Percentiles rank a stretch among this genome's conserved stretches.
Evolutionary conservation across 2,329 filamentous ascomycete genomes (phyloP).

Genomic region (Stagonosporopsis vannaccii): DNA sequence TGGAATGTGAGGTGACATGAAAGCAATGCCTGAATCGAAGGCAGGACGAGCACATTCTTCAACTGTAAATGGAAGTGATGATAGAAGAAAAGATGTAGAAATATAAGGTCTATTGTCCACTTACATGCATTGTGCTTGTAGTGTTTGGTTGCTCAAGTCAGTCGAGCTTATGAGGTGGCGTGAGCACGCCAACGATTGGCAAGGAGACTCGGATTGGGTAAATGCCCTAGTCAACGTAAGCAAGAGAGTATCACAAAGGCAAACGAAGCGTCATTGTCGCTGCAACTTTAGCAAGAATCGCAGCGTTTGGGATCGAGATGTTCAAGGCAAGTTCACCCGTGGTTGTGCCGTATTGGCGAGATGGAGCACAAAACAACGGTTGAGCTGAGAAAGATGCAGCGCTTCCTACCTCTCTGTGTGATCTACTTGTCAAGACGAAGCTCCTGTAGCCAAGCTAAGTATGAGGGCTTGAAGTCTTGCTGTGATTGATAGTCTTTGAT

Average conservation of each 20-base stretch:
- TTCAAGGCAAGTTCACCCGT: background rate
- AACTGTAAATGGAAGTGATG: background rate
- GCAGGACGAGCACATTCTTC: background rate
- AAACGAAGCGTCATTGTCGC: background rate
- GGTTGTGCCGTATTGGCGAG: background rate
- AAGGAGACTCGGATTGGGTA: background rate
- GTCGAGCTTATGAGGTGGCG: no score
- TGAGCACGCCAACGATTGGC: background rate
- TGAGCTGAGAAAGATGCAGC: no score
- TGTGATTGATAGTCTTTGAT: background rate
- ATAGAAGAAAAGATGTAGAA: background rate
- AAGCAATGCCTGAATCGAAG: background rate
- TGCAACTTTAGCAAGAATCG: background rate
- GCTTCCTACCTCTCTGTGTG: background rate
- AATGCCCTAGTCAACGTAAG: conserved; percentile 1
- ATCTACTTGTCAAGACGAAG: background rate
- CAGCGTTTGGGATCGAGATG: background rate
- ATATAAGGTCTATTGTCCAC: background rate
- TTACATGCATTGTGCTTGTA: conserved; percentile 21
- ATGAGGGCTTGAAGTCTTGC: background rate
- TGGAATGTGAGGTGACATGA: background rate
- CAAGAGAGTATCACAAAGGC: background rate
- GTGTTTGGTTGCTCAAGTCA: background rate
- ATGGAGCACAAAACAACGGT: background rate
- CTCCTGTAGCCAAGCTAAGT: background rate